A percentile compares a stretch with the other conserved stretches of the same genome.
phyloP scores from a whole-genome alignment of 2,329 filamentous ascomycete species.

The Diaporthe capsici region DNA sequence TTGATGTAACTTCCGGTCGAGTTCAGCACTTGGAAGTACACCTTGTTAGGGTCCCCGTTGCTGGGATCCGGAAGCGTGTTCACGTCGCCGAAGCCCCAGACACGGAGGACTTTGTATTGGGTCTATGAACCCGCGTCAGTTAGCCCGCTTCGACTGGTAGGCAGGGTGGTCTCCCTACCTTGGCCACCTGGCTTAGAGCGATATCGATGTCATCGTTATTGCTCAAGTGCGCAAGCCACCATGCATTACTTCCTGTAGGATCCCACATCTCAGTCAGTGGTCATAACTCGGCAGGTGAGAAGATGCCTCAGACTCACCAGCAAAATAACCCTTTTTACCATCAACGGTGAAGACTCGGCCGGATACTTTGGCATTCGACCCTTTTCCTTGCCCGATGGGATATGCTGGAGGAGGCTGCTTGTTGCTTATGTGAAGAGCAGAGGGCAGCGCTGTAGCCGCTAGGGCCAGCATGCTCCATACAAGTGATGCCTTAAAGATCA shows the following conservation, averaged over 20 bases:
- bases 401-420: conserved; percentile 34
- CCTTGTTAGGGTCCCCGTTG: conserved; percentile 48
- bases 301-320: conserved; percentile 12
- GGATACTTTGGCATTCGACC: conserved; percentile 33
- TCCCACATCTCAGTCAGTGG: too few species aligned
- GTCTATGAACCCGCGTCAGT: conserved; percentile 55
- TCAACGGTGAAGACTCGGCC: conserved; percentile 38
- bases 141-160: not conserved
- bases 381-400: conserved; percentile 32
- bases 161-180: not conserved
- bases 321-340: conserved; percentile 34
- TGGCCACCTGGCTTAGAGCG: conserved; percentile 42
- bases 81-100: conserved; percentile 76
- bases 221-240: conserved; percentile 51
- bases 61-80: conserved; percentile 52
- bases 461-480: conserved; percentile 12
- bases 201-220: conserved; percentile 68
- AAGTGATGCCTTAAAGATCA: conserved; percentile 26
- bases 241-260: conserved; percentile 36
- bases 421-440: conserved; percentile 30
- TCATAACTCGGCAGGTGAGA: not conserved
- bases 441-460: conserved; percentile 1
- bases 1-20: conserved; percentile 70
- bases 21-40: conserved; percentile 69
- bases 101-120: conserved; percentile 70